Conservation (phyloP, 306 rosid genomes). For the Prunus mume region DNA sequence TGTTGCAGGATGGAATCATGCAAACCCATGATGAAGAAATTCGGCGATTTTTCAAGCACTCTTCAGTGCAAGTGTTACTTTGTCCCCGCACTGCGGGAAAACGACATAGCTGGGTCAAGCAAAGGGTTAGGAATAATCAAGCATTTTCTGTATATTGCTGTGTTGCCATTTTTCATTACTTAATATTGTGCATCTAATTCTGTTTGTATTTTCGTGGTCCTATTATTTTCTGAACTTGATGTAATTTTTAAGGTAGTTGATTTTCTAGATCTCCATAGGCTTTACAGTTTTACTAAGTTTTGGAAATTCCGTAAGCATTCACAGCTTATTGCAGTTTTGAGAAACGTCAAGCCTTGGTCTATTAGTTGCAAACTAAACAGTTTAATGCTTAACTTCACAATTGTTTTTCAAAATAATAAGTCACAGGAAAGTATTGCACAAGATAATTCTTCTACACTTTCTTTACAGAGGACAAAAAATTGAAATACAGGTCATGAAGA, state of each 20-base stretch:
- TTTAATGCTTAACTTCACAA: not conserved
- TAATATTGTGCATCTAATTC: conserved; percentile 2
- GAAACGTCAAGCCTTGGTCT: not conserved
- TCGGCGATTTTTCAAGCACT: conserved; percentile 85
- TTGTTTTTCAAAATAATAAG: not conserved
- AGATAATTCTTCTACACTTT: not conserved
- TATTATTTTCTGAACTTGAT: not conserved
- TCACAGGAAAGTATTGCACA: not conserved
- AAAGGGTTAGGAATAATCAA: conserved; percentile 49
- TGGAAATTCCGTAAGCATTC: not conserved
- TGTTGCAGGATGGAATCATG: conserved; percentile 90
- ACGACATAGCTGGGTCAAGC: conserved; percentile 88
- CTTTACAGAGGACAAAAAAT: not conserved
- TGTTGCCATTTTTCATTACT: not conserved
- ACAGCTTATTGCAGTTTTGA: not conserved
- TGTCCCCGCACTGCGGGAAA: conserved; percentile 89
- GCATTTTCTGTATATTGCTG: not conserved
- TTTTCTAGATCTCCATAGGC: not conserved
- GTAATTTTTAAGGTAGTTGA: not conserved
- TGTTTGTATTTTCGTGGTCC: not conserved
- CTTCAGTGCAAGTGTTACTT: conserved; percentile 90
- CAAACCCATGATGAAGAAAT: conserved; percentile 97
- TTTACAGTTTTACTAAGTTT: not conserved
- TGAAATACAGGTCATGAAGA: not conserved
- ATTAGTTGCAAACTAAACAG: not conserved